Evolutionary conservation across 1,284 basidiomycete species (phyloP).

Genomic region (Trichosporon ovoides): DNA sequence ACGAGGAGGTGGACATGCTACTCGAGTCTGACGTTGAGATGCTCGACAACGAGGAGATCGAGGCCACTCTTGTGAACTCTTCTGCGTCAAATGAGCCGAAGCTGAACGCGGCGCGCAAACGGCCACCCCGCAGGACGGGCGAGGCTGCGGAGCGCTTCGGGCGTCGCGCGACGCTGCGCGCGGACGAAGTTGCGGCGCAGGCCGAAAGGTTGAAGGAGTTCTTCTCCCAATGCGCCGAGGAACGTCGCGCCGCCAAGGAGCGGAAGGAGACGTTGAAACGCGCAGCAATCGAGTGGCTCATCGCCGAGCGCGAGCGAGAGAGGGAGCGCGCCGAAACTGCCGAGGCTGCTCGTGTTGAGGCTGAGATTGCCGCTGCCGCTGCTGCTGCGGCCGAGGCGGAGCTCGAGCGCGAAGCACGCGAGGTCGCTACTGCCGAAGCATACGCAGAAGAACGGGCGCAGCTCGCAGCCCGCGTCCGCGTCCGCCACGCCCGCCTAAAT

Average conservation of each 20-base stretch:
- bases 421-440: neutral
- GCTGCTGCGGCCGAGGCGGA: neutral
- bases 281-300: neutral
- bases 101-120: neutral
- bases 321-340: constrained; percentile 2
- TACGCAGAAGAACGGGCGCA: neutral
- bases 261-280: neutral
- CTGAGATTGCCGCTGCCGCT: neutral
- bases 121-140: neutral
- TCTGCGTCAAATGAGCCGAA: neutral
- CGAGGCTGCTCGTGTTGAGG: constrained; percentile 5
- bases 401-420: neutral
- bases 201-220: neutral
- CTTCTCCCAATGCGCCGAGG: neutral
- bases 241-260: neutral
- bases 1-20: constrained; percentile 7
- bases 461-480: neutral
- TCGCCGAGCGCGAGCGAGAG: neutral
- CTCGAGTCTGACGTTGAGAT: constrained; percentile 10
- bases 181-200: neutral
- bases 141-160: neutral
- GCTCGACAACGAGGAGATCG: constrained; percentile 10
- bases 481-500: neutral
- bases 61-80: neutral
- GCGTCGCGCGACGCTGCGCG: neutral